Base-by-base conservation (phyloP, 164 flowering plant species). In the Kalanchoe fedtschenkoi region DNA sequence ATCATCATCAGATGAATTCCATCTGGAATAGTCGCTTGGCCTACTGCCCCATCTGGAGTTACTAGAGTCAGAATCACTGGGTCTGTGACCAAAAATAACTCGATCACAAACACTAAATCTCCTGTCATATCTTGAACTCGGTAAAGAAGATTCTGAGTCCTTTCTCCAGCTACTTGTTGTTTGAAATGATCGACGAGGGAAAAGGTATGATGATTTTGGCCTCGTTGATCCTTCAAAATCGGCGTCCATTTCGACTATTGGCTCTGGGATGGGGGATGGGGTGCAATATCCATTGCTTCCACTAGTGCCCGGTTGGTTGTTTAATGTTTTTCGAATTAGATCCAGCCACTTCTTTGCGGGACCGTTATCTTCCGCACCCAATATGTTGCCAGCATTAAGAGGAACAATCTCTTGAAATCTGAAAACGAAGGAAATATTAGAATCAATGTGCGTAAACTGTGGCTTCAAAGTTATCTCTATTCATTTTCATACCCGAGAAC, bases 321-420 rank as follows among this genome's bases (percentile, higher is more conserved):
- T 84, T 35, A 84, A 74, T 13, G 85, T 77, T 64, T 72, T 80
- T 26, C 83, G 65, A 38, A 84, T 84, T 26, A 84, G 76, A 37
- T 80, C 59, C 21, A 72, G 62, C 89, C 89, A 84, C 69, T 80
- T 84, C 41, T 77, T 80, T 24, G 87, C 87, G 32, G 90, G 90
- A 38, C 90, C 87, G 66, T 79, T 82, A 73, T 85, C 90, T 66
- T 82, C 90, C 56, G 90, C 82, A 4, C 85, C 90, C 5, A 85
- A 71, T 46, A 85, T 69, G 44, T 85, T 85, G 43, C 90, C 83
- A 56, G 90, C 85, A 72, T 85, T 85, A 62, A 85, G 54, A 54
- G 90, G 90, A 69, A 85, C 90, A 54, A 85, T 85, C 67, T 85
- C 87, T 71, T 84, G 89, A 74, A 82, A 84, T 64, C 89, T 84